These are phyloP conservation scores for Pulveroboletus sp. DNA, from an alignment of 768 basidiomycete species.

Conservation along the genomic window DNA sequence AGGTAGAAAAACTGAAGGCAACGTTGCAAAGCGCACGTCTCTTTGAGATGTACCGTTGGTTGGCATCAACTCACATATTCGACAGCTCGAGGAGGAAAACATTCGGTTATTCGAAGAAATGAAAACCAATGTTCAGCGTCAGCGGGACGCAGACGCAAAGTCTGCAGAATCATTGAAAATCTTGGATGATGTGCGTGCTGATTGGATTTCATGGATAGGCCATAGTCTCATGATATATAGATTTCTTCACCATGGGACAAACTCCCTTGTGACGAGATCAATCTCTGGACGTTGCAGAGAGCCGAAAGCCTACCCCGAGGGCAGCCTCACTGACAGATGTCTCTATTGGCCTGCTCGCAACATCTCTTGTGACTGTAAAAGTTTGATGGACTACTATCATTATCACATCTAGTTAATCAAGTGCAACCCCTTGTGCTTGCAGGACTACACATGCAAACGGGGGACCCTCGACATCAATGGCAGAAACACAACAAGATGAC, in stretches of 20 bases:
- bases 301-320: conserved; percentile 37
- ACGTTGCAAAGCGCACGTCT: conserved; percentile 35
- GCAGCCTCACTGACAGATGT: conserved; percentile 8
- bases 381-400: no score
- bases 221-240: conserved; percentile 30
- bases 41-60: background rate
- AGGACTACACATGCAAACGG: no score
- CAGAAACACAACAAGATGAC: no score
- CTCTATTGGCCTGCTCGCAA: no score
- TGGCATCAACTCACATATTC: background rate
- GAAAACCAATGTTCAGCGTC: conserved; percentile 45
- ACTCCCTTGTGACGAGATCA: conserved; percentile 64
- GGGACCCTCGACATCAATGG: no score
- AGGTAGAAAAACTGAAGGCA: conserved; percentile 38
- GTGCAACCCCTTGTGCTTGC: no score
- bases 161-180: conserved; percentile 47
- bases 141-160: conserved; percentile 45
- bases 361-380: no score
- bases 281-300: conserved; percentile 40
- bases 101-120: conserved; percentile 43
- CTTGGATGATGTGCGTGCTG: conserved; percentile 48
- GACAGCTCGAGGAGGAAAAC: conserved; percentile 61
- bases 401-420: no score
- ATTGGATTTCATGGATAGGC: background rate
- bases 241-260: conserved; percentile 49